Conservation (phyloP, 108 stramenopile genomes). For the Pseudonitzschia multiseries region DNA sequence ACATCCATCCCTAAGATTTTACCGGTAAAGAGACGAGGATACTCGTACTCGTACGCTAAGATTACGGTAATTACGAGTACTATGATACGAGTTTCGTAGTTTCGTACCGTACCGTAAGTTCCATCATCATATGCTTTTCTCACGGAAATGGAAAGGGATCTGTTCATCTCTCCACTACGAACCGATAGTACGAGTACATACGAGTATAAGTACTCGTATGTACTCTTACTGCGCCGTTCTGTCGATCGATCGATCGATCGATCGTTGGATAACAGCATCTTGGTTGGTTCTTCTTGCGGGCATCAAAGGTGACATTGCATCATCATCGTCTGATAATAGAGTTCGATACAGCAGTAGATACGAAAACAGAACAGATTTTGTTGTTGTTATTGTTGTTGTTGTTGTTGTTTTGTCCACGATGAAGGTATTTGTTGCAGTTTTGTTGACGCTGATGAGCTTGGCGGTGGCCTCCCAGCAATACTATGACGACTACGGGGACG, state of each 20-base stretch:
- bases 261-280: not conserved
- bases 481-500: constrained; percentile 20
- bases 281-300: not conserved
- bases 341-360: not conserved
- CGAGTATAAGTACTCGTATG: too few relatives aligned
- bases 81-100: too few relatives aligned
- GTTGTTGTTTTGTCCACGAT: not conserved
- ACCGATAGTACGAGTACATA: too few relatives aligned
- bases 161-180: too few relatives aligned
- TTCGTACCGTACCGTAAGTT: too few relatives aligned
- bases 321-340: too few relatives aligned
- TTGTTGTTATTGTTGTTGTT: not conserved
- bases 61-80: not conserved
- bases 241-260: constrained; percentile 1
- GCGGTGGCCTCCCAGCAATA: constrained; percentile 11
- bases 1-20: too few relatives aligned
- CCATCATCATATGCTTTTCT: too few relatives aligned
- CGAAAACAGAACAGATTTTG: too few relatives aligned
- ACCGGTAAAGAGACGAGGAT: not conserved
- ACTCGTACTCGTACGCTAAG: not conserved
- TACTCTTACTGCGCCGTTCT: too few relatives aligned
- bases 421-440: constrained; percentile 4
- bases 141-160: too few relatives aligned
- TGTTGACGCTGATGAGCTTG: not conserved
- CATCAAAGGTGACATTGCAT: not conserved